These are phyloP conservation scores for Cladosporium sp. DNA, from an alignment of 2,329 filamentous ascomycete species.

Conservation along the genomic window DNA sequence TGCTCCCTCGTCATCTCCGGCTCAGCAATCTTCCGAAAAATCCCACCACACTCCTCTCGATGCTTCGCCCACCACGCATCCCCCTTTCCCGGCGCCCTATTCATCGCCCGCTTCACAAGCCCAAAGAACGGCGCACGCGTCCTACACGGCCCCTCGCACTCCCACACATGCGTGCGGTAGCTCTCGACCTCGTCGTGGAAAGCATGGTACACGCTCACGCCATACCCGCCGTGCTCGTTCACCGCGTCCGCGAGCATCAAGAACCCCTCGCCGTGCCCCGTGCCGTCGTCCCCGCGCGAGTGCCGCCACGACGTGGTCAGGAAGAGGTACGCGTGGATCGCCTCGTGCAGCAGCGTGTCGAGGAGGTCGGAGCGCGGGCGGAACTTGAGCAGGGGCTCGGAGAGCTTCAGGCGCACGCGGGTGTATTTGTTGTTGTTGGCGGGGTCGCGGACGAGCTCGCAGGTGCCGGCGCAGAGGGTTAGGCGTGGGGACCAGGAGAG, in stretches of 20 bases:
- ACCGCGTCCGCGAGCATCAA: conserved; percentile 40
- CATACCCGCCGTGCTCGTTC: conserved; percentile 37
- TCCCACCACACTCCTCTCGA: conserved; percentile 36
- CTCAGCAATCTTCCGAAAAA: conserved; percentile 36
- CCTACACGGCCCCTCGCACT: conserved; percentile 37
- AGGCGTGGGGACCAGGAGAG: conserved; percentile 39
- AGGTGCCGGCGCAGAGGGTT: conserved; percentile 42
- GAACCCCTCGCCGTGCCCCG: conserved; percentile 39
- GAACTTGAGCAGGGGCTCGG: conserved; percentile 39
- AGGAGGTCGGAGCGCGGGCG: conserved; percentile 38
- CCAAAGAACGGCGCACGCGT: conserved; percentile 37
- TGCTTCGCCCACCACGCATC: conserved; percentile 39
- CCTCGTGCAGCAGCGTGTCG: conserved; percentile 40
- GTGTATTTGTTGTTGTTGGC: conserved; percentile 31
- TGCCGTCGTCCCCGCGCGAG: conserved; percentile 36
- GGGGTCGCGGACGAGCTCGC: conserved; percentile 37
- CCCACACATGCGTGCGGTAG: conserved; percentile 41
- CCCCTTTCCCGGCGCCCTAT: conserved; percentile 36
- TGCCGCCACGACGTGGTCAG: conserved; percentile 39
- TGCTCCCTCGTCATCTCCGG: conserved; percentile 39
- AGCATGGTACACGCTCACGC: conserved; percentile 38
- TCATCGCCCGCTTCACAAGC: conserved; percentile 42
- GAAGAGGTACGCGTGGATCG: conserved; percentile 43
- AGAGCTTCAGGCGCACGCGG: conserved; percentile 38
- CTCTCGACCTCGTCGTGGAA: conserved; percentile 43